phyloP scores from a whole-genome alignment of 495 filamentous ascomycete species.

The Margaritispora aquatica region DNA sequence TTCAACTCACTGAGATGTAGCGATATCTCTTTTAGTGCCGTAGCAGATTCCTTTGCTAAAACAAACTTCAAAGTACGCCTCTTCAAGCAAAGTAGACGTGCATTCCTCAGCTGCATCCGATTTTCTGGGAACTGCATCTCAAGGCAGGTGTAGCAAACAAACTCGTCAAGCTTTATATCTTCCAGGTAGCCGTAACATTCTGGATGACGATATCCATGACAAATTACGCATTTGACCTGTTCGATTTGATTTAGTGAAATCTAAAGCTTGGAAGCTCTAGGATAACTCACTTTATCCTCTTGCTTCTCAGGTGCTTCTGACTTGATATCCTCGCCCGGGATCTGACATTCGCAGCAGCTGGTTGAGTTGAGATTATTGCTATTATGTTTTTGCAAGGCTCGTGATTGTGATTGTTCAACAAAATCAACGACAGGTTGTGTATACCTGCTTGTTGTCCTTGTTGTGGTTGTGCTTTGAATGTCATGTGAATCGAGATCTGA shows the following conservation, averaged over 20 bases:
- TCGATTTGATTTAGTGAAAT: background rate
- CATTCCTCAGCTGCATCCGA: background rate
- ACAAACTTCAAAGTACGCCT: slow-evolving; percentile 12
- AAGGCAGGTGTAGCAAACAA: slow-evolving; percentile 4
- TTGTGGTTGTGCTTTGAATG: background rate
- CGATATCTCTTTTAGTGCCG: background rate
- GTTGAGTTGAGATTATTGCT: background rate
- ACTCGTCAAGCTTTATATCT: no score
- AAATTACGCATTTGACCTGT: slow-evolving; percentile 7
- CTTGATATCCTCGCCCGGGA: background rate
- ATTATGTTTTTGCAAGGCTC: background rate
- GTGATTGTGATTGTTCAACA: background rate
- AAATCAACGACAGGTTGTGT: background rate
- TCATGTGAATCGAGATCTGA: background rate
- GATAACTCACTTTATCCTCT: background rate
- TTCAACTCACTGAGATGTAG: background rate
- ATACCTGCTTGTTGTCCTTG: background rate
- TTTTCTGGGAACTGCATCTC: background rate
- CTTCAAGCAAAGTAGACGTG: slow-evolving; percentile 4
- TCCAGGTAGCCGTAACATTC: slow-evolving; percentile 11
- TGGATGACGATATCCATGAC: slow-evolving; percentile 2
- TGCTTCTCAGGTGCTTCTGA: background rate
- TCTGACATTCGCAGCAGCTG: background rate
- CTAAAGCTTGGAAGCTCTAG: background rate
- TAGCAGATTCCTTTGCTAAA: background rate